A percentile compares a stretch with the other conserved stretches of the same genome.
Conservation (phyloP, 495 filamentous ascomycete genomes). For the Aspergillus haitiensis region DNA sequence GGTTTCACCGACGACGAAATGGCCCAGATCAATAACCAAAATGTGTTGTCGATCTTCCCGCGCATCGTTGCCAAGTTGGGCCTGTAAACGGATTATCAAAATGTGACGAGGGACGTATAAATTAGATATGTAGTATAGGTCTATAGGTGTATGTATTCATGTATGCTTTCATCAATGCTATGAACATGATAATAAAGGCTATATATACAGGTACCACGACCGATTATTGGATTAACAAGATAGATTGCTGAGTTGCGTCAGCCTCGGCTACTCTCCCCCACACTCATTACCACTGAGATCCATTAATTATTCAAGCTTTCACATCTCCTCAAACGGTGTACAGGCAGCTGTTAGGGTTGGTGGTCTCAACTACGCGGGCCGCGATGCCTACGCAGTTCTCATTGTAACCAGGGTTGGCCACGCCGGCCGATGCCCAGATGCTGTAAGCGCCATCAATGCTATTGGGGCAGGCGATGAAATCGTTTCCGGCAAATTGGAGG, state of each 20-base stretch:
- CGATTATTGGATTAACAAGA: too few relatives aligned
- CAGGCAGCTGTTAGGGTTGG: constrained; percentile 51
- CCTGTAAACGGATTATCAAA: background rate
- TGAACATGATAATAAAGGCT: too few relatives aligned
- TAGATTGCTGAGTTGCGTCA: too few relatives aligned
- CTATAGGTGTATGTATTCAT: too few relatives aligned
- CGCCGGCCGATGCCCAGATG: constrained; percentile 46
- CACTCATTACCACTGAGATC: too few relatives aligned
- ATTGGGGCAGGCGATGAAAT: constrained; percentile 52
- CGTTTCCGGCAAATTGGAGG: constrained; percentile 43
- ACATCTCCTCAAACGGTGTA: constrained; percentile 45
- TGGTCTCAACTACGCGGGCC: constrained; percentile 34
- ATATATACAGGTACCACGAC: too few relatives aligned
- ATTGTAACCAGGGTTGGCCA: constrained; percentile 46
- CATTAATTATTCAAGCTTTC: background rate
- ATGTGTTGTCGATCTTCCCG: constrained; percentile 26
- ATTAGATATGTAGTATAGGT: too few relatives aligned
- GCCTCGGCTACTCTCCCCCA: too few relatives aligned
- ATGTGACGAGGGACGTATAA: too few relatives aligned
- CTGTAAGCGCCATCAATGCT: constrained; percentile 49
- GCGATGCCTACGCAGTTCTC: constrained; percentile 45
- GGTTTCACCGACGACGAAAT: constrained; percentile 21
- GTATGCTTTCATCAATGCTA: too few relatives aligned
- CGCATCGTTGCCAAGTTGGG: constrained; percentile 7
- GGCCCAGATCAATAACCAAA: constrained; percentile 17